Evolutionary conservation across 1,284 basidiomycete species (phyloP), one percentile per base, ranked within the genome.

Genomic region (Cystobasidium sp.): DNA sequence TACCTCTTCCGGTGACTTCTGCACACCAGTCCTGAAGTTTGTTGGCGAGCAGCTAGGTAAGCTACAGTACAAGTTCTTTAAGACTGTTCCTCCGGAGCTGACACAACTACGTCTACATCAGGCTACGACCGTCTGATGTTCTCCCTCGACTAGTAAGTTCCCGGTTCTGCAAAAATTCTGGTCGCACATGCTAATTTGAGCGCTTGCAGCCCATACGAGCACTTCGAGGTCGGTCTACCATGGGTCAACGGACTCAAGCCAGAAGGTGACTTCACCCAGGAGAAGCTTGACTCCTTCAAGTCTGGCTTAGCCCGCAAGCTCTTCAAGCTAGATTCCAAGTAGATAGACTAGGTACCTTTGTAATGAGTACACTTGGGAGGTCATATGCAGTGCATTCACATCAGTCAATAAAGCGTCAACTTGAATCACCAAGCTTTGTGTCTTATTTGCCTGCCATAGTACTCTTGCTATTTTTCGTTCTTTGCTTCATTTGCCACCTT

Each of bases 101-200:
- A 75, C 51, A 66, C 73, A 47, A 79, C 6, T 51, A 10, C 20
- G 1, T 20, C 8, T n/a, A 2, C 20, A 20, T 39, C 39, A 61
- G 59, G 81, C 37, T 76, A 79, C n/a, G 81, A 82, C 68, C 78
- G 80, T 22, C 77, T 82, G 69, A 77, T 81, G n/a, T 81, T 81
- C 78, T 81, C 81, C 6, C 80, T 81, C 76, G 81, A 82, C 79
- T 81, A 80, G 69, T 71, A 43, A 62, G 69, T 63, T 4, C 47
- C 12, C 24, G 43, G 22, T 6, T 24, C 1, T n/a, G 39, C 1
- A 1, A 41, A 5, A 59, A 6, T 41, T 24, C 44, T n/a, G 47
- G 53, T n/a, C 46, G 39, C 16, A 46, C 53, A 22, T n/a, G 18
- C 53, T 44, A 58, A 69, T 18, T 46, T 4, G 9, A 0, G 12